Conservation (phyloP, 345 rosid genomes). For the Populus deltoides region DNA sequence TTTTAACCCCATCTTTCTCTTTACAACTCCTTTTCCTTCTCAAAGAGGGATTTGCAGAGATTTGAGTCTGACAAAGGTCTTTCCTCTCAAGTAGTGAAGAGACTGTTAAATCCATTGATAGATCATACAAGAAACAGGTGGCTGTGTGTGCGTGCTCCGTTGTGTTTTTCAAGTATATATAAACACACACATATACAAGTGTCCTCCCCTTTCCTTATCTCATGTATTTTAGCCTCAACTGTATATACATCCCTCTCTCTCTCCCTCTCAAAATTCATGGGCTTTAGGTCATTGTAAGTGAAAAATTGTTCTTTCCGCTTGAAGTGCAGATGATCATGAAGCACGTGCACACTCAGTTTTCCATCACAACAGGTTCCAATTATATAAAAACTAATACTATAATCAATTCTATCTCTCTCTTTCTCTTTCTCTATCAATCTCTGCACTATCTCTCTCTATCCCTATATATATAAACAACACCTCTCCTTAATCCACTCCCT, state of each 20-base stretch:
- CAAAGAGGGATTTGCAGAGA: conserved; percentile 61
- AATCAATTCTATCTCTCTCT: conserved; percentile 40
- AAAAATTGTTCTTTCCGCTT: conserved; percentile 27
- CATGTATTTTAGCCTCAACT: conserved; percentile 4
- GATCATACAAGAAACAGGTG: conserved; percentile 17
- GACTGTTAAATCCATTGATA: conserved; percentile 7
- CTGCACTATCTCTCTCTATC: conserved; percentile 1
- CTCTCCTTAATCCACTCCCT: conserved; percentile 5
- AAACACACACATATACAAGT: no score
- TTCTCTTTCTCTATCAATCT: conserved; percentile 17
- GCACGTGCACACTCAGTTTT: conserved; percentile 74
- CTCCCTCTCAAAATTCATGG: conserved; percentile 16
- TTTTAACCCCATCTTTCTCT: conserved; percentile 34
- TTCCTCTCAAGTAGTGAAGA: conserved; percentile 1
- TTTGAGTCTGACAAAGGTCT: conserved; percentile 54
- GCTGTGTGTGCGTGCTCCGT: neutral
- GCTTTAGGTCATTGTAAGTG: conserved; percentile 19
- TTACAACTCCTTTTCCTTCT: conserved; percentile 27
- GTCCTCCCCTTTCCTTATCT: conserved; percentile 12
- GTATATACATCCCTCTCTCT: conserved; percentile 11
- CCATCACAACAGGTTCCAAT: conserved; percentile 64
- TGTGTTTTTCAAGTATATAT: neutral
- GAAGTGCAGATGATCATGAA: conserved; percentile 60
- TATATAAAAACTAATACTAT: conserved; percentile 41
- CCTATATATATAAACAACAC: conserved; percentile 23